These are phyloP conservation scores for Taphrina deformans DNA, from an alignment of 1,139 yeast genomes.

Conservation along the genomic window DNA sequence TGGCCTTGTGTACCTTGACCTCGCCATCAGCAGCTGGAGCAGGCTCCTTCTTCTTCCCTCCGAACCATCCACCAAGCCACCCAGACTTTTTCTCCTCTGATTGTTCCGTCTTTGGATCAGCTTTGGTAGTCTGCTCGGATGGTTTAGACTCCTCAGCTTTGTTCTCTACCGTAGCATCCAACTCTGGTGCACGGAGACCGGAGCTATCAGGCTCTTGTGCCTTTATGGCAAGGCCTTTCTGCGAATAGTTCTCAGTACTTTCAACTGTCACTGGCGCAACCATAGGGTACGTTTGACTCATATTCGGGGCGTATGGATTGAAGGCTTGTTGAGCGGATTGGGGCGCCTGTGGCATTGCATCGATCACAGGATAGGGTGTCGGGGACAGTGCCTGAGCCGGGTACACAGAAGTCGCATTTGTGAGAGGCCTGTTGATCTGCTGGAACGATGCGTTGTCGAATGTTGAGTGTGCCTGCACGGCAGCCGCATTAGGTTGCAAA, in stretches of 20 bases:
- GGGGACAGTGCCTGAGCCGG: background rate
- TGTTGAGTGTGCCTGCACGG: background rate
- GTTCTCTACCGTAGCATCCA: background rate
- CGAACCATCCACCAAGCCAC: constrained; percentile 52
- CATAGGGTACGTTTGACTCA: background rate
- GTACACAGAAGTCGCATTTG: background rate
- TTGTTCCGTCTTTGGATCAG: constrained; percentile 36
- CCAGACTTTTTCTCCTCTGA: constrained; percentile 36
- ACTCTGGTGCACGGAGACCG: background rate
- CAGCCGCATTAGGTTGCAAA: background rate
- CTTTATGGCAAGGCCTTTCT: background rate
- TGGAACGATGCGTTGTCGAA: background rate
- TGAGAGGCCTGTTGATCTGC: background rate
- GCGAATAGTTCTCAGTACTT: background rate
- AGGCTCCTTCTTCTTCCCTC: constrained; percentile 46
- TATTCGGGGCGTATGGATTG: background rate
- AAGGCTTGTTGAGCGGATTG: background rate
- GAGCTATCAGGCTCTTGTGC: background rate
- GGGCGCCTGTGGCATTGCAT: background rate
- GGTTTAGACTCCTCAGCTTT: background rate
- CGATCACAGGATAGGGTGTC: background rate
- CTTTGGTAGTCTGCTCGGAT: too few species aligned
- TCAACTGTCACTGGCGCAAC: background rate
- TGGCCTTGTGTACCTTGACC: constrained; percentile 75
- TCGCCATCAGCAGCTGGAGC: constrained; percentile 41